These are phyloP conservation scores for Penstemon barbatus DNA, from an alignment of 257 asterid genomes.

Conservation along the genomic window DNA sequence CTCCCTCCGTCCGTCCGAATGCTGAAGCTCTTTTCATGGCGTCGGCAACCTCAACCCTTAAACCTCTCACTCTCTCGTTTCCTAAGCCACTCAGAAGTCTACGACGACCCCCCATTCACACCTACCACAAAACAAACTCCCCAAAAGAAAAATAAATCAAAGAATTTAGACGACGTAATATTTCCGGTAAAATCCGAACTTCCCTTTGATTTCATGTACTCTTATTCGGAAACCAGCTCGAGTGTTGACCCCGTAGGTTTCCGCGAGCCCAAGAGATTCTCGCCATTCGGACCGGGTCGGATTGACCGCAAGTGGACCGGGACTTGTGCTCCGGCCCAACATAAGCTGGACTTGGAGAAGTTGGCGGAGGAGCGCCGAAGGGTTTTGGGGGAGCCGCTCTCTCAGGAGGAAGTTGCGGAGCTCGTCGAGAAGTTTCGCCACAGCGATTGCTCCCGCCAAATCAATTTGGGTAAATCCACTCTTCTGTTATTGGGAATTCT, in stretches of 20 bases:
- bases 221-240: conserved; percentile 73
- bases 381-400: conserved; percentile 64
- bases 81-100: neutral
- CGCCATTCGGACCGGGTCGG: conserved; percentile 89
- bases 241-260: conserved; percentile 67
- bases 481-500: neutral
- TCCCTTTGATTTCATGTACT: conserved; percentile 82
- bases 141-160: conserved; percentile 21
- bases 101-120: conserved; percentile 72
- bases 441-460: conserved; percentile 72
- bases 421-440: conserved; percentile 86
- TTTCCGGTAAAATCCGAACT: conserved; percentile 36
- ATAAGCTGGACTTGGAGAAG: conserved; percentile 44
- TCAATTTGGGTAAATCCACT: conserved; percentile 64
- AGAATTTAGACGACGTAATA: neutral
- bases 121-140: conserved; percentile 29
- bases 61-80: too few relatives aligned
- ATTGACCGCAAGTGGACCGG: conserved; percentile 85
- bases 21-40: too few relatives aligned
- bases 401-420: conserved; percentile 66
- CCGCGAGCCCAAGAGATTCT: conserved; percentile 71
- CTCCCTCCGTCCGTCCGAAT: too few relatives aligned
- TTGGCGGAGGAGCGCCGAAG: conserved; percentile 48
- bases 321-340: conserved; percentile 54
- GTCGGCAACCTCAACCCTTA: too few relatives aligned